Evolutionary conservation across 306 rosid species (phyloP), one percentile per base, ranked within the genome.

Genomic region (Ormosia semicastrata): DNA sequence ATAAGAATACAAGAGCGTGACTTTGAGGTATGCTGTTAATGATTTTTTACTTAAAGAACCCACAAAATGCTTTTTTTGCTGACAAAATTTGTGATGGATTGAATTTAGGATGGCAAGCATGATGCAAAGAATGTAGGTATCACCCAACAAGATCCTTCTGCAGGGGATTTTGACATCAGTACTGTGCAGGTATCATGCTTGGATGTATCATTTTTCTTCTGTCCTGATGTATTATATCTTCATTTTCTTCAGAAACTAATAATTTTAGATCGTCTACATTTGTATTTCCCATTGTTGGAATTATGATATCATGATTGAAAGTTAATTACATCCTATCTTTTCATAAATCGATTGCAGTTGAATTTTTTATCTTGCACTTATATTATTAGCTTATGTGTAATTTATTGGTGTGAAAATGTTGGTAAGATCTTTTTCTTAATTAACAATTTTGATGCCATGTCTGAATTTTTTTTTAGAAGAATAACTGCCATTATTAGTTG

Each of bases 121-220:
- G 91, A 86, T 57, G 60, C 65, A 53, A 86, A 70, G 76, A 87
- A 88, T 73, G 60, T 82, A 37, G 85, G 85, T 68, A 73, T 64
- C 62, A 85, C 93, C 75, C 87, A 85, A 36, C 83, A 71, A 30
- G 94, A 89, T 82, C 82, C 87, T 83, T 77, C 91, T 76, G 83
- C 84, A 14, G 90, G 72, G 81, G 92, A 87, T 36, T 77, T 94
- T 82, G 95, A 90, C 83, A 75, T 89, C 68, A 79, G 75, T 75
- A 76, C 94, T 32, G 89, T 94, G 85, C 98, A 94, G 98, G 98
- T 94, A 84, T 70, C 60, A 39, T 78, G 73, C 66, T 68, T 53
- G 24, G 37, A 11, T 18, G 46, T 43, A 44, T 70, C 37, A 30
- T 78, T 29, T 29, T 49, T 12, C 63, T 29, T 58, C 49, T 52